A percentile compares a stretch with the other conserved stretches of the same genome.
These are phyloP conservation scores for Exophiala xenobiotica DNA, from an alignment of 2,329 filamentous ascomycete species.

Conservation along the genomic window DNA sequence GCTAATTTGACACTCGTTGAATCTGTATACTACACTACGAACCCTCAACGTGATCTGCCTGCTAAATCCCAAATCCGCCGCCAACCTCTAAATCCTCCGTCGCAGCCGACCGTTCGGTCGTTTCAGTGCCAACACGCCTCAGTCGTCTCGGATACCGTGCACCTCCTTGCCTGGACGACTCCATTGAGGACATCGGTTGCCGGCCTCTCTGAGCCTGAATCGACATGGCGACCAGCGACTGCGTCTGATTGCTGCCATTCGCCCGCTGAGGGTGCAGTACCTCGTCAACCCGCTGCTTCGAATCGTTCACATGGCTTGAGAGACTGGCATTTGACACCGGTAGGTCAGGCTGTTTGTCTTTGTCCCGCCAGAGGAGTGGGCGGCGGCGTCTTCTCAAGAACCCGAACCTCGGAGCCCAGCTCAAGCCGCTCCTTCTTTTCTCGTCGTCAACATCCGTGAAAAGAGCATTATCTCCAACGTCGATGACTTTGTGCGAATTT, in stretches of 20 bases:
- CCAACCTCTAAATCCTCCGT: conserved; percentile 14
- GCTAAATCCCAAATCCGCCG: not conserved
- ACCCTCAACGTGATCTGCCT: too few relatives aligned
- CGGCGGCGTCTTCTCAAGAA: not conserved
- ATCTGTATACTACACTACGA: too few relatives aligned
- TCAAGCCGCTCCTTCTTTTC: not conserved
- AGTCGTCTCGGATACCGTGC: conserved; percentile 3
- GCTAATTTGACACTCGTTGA: too few relatives aligned
- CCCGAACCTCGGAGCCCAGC: too few relatives aligned
- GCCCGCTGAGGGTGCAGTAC: not conserved
- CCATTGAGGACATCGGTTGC: conserved; percentile 11
- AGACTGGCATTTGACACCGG: not conserved
- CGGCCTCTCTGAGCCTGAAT: not conserved
- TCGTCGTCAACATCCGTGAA: not conserved
- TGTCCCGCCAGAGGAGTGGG: not conserved
- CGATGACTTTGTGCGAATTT: too few relatives aligned
- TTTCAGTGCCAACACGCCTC: not conserved
- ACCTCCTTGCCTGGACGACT: conserved; percentile 6
- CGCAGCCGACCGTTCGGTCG: conserved; percentile 8
- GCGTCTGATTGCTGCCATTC: conserved; percentile 2
- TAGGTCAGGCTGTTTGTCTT: not conserved
- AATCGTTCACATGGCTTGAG: not conserved
- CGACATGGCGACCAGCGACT: not conserved
- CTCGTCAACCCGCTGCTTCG: too few relatives aligned
- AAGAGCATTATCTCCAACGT: too few relatives aligned